A percentile compares a stretch with the other conserved stretches of the same genome.
These are phyloP conservation scores for Draba incana DNA, from an alignment of 345 rosid species.

Conservation along the genomic window DNA sequence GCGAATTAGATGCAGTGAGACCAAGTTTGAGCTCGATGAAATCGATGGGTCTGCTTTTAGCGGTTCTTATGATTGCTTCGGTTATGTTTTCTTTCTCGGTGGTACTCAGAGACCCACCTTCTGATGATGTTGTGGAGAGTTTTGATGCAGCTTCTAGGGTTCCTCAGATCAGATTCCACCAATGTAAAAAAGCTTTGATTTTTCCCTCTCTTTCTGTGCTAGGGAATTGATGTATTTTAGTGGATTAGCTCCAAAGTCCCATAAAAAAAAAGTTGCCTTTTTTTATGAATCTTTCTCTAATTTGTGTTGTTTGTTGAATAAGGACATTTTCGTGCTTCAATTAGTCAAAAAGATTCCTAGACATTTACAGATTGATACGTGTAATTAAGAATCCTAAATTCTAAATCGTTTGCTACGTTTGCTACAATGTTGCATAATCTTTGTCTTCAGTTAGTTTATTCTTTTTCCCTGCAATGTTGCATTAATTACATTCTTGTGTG, in stretches of 20 bases:
- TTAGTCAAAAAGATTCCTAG: background rate
- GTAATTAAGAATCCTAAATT: background rate
- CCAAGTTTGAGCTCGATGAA: constrained; percentile 42
- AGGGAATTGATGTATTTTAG: background rate
- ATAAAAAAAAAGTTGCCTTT: too few species aligned
- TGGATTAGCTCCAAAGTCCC: background rate
- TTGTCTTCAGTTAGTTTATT: background rate
- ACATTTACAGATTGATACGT: background rate
- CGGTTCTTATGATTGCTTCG: constrained; percentile 40
- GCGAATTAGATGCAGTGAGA: constrained; percentile 34
- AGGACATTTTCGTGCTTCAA: background rate
- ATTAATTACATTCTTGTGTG: background rate
- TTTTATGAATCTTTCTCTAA: constrained; percentile 2
- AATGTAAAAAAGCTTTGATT: constrained; percentile 33
- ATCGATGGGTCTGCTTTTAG: constrained; percentile 45
- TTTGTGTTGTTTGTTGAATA: background rate
- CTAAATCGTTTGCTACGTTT: constrained; percentile 6
- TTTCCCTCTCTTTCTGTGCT: background rate
- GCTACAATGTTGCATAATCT: constrained; percentile 4
- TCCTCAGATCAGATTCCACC: constrained; percentile 25
- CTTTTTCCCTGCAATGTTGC: background rate
- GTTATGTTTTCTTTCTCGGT: constrained; percentile 52
- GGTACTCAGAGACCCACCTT: constrained; percentile 54
- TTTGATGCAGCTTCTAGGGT: constrained; percentile 22
- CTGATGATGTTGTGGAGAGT: constrained; percentile 40